Base-by-base conservation (phyloP, 208 protist genomes). In the Trypanosoma grayi region DNA sequence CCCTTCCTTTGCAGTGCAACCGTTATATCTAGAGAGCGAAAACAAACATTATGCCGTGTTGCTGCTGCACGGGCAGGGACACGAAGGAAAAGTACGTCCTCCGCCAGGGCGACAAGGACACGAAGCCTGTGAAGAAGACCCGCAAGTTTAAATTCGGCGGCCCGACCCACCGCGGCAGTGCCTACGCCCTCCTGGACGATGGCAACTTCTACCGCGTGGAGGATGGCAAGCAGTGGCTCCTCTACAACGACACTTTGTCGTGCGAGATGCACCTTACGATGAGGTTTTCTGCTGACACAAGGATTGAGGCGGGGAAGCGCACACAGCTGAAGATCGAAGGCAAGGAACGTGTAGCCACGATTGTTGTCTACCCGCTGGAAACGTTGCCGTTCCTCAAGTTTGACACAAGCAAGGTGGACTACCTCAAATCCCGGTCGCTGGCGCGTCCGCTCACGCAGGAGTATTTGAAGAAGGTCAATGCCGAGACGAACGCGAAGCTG, bases 231-330 rank as follows among this genome's bases (percentile, higher is more conserved):
- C 66, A 67, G 47, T 92, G 85, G 83, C 81, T 74, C 22, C 85
- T 92, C 37, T 92, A 92, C 78, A 92, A 92, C 45, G 82, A 88
- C 63, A 85, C 82, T 0, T 45, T 66, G 13, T 61, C 73, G 48
- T 77, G 54, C 1, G 64, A 92, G 67, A 86, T 92, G 78, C 81
- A 67, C 20, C 67, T 92, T 20, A 57, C 74, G 61, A 86, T 87
- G 54, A 67, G 58, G 24, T 93, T 93, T 78, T 66, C 68, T 48
- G 62, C 65, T 30, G 59, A 75, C 31, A 80, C 73, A 14, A 46
- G 48, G 4, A 28, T 88, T 36, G 60, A 67, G 33, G 64, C 72
- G 9, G 68, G 81, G 7, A 78, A 81, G 39, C 84, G 87, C 50
- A 91, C 79, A 13, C 53, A 77, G 57, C 52, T 85, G 34, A 67